phyloP scores from a whole-genome alignment of 306 rosid species.

The Lablab purpureus region DNA sequence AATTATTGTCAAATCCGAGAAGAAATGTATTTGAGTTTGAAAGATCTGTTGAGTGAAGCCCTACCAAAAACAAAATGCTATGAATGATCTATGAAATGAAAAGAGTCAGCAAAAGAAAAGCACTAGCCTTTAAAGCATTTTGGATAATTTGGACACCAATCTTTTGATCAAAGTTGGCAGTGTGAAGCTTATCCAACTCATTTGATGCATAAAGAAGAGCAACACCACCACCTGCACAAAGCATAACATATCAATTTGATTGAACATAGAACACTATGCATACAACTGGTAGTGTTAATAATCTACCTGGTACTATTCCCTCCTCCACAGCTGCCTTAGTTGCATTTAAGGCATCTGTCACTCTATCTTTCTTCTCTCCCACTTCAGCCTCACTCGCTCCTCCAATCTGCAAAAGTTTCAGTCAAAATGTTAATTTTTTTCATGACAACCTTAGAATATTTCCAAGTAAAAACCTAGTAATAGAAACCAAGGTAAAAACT shows the following conservation, averaged over 20 bases:
- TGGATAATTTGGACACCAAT: slow-evolving; percentile 96
- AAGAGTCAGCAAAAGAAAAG: background rate
- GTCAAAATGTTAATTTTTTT: slow-evolving; percentile 21
- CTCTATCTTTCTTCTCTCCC: slow-evolving; percentile 95
- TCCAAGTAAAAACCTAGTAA: background rate
- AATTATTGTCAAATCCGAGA: background rate
- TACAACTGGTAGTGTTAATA: background rate
- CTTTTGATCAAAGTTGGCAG: slow-evolving; percentile 96
- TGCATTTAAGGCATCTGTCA: slow-evolving; percentile 94
- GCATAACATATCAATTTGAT: background rate
- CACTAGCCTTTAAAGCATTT: slow-evolving; percentile 82
- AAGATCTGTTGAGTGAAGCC: background rate
- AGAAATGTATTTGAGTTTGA: background rate
- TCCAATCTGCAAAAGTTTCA: slow-evolving; percentile 67
- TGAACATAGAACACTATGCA: background rate
- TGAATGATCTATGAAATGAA: background rate
- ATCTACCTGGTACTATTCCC: slow-evolving; percentile 87
- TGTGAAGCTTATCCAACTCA: slow-evolving; percentile 77
- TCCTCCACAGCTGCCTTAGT: slow-evolving; percentile 98
- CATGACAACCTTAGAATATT: slow-evolving; percentile 4
- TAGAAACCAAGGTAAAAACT: background rate
- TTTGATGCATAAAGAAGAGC: slow-evolving; percentile 96
- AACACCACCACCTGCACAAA: slow-evolving; percentile 79
- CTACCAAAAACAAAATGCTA: background rate
- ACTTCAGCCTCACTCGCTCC: slow-evolving; percentile 99